Conservation (phyloP, 352 stramenopile species). For the Globisporangium parvum region DNA sequence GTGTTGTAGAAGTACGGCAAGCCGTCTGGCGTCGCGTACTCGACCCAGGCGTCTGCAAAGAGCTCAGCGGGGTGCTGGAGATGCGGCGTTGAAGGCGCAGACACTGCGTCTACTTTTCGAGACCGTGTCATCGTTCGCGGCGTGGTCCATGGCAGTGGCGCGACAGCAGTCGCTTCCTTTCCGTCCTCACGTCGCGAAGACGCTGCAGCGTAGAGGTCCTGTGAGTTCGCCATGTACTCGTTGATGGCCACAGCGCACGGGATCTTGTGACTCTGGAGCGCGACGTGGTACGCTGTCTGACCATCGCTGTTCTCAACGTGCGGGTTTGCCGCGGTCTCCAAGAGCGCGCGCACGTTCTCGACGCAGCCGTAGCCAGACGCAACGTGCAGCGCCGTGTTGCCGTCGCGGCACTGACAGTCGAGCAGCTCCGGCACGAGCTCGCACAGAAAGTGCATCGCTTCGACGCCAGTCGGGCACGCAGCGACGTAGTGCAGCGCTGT, state of each 20-base stretch:
- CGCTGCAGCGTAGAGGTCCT: conserved; percentile 15
- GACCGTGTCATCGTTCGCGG: not conserved
- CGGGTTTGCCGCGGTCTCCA: conserved; percentile 54
- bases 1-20: conserved; percentile 68
- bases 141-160: not conserved
- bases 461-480: conserved; percentile 26
- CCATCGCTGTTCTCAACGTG: conserved; percentile 30
- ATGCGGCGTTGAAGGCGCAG: not conserved
- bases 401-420: conserved; percentile 37
- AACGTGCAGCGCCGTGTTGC: conserved; percentile 61
- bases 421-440: conserved; percentile 41
- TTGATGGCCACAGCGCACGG: conserved; percentile 44
- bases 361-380: conserved; percentile 50
- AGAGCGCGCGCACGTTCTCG: conserved; percentile 39
- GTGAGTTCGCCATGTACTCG: conserved; percentile 41
- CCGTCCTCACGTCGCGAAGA: not conserved
- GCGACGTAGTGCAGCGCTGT: conserved; percentile 58
- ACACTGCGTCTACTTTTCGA: not conserved
- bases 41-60: conserved; percentile 25
- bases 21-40: conserved; percentile 44
- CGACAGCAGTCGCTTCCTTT: not conserved
- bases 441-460: conserved; percentile 51
- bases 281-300: conserved; percentile 45
- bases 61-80: conserved; percentile 4
- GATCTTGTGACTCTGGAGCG: conserved; percentile 53